A percentile compares a stretch with the other conserved stretches of the same genome.
phyloP scores from a whole-genome alignment of 441 rosid genomes.

The Populus hybrid region DNA sequence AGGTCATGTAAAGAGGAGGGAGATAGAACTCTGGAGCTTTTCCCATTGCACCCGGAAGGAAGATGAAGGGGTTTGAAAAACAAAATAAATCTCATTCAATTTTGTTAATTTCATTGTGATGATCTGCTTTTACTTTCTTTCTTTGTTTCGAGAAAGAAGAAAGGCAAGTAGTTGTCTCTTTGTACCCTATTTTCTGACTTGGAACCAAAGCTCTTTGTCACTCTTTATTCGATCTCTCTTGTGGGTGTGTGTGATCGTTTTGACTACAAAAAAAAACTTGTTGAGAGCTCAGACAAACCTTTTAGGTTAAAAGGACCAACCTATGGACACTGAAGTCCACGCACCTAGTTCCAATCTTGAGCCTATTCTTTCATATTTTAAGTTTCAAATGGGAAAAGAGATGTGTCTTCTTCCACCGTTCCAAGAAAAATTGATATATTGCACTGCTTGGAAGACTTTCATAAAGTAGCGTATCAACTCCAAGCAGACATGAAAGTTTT shows the following conservation, averaged over 20 bases:
- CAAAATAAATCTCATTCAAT: slow-evolving; percentile 2
- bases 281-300: slow-evolving; percentile 21
- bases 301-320: slow-evolving; percentile 41
- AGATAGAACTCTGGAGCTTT: slow-evolving; percentile 81
- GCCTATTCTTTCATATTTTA: slow-evolving; percentile 16
- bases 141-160: slow-evolving; percentile 44
- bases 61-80: slow-evolving; percentile 35
- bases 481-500: slow-evolving; percentile 9
- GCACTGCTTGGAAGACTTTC: slow-evolving; percentile 33
- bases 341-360: slow-evolving; percentile 28
- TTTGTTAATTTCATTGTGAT: slow-evolving; percentile 18
- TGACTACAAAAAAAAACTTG: slow-evolving; percentile 22
- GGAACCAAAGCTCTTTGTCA: slow-evolving; percentile 34
- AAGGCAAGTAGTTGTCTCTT: slow-evolving; percentile 36
- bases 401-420: slow-evolving; percentile 19
- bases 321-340: slow-evolving; percentile 70
- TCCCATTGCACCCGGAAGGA: slow-evolving; percentile 95
- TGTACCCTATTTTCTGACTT: slow-evolving; percentile 45
- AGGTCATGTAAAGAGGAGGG: slow-evolving; percentile 44
- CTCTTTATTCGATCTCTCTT: slow-evolving; percentile 17
- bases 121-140: slow-evolving; percentile 32
- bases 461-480: slow-evolving; percentile 24
- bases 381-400: slow-evolving; percentile 22
- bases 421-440: slow-evolving; percentile 13
- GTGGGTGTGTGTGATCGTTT: slow-evolving; percentile 22